Evolutionary conservation across 2,329 filamentous ascomycete genomes (phyloP).

Genomic region (Xylariales sp.): DNA sequence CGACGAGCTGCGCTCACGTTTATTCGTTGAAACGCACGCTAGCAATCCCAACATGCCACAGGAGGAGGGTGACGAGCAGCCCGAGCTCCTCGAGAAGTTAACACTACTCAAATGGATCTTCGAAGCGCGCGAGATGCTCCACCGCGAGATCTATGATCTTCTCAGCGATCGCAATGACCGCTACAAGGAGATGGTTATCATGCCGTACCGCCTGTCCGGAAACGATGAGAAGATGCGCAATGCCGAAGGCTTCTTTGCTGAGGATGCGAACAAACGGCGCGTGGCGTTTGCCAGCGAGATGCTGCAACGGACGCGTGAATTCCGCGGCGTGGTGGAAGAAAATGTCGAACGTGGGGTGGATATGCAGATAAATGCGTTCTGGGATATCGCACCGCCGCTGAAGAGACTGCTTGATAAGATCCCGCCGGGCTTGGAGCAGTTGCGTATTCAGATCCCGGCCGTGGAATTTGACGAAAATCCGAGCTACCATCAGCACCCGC

Average conservation of each 20-base stretch:
- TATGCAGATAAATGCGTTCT: slow-evolving; percentile 88
- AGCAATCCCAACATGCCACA: slow-evolving; percentile 77
- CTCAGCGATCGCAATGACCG: slow-evolving; percentile 80
- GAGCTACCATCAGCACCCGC: slow-evolving; percentile 69
- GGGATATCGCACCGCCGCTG: slow-evolving; percentile 90
- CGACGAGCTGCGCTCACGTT: slow-evolving; percentile 63
- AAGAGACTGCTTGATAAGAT: slow-evolving; percentile 75
- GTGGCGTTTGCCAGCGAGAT: slow-evolving; percentile 67
- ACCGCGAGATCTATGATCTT: slow-evolving; percentile 80
- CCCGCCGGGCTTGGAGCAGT: slow-evolving; percentile 51
- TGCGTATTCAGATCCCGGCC: slow-evolving; percentile 72
- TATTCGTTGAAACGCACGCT: slow-evolving; percentile 67
- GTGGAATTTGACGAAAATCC: slow-evolving; percentile 84
- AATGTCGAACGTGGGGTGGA: slow-evolving; percentile 87
- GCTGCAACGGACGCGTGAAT: slow-evolving; percentile 68
- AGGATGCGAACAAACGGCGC: slow-evolving; percentile 70
- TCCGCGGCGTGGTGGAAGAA: slow-evolving; percentile 73
- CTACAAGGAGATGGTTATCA: slow-evolving; percentile 78
- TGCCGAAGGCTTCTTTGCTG: slow-evolving; percentile 75
- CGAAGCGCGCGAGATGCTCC: slow-evolving; percentile 82
- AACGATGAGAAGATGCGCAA: slow-evolving; percentile 76
- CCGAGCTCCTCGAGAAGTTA: slow-evolving; percentile 88
- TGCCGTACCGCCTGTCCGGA: slow-evolving; percentile 70
- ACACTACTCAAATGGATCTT: slow-evolving; percentile 97
- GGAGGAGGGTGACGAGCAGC: slow-evolving; percentile 91